These are phyloP conservation scores for Cymbopogon flexuosus DNA, from an alignment of 202 grass and related monocot genomes.

Conservation along the genomic window DNA sequence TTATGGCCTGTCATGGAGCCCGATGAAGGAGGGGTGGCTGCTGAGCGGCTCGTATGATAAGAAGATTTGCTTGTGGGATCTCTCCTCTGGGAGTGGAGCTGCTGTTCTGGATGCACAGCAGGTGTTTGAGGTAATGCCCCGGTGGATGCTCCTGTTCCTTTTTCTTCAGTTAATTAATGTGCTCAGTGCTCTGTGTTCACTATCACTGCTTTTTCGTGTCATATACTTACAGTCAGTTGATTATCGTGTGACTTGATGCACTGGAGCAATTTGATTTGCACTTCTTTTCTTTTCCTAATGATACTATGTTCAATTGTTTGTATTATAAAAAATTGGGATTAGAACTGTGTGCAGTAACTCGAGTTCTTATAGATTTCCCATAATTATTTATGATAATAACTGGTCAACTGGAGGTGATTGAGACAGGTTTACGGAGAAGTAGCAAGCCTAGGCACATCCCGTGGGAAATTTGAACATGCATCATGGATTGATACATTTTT, in stretches of 20 bases:
- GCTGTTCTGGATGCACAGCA: slow-evolving; percentile 56
- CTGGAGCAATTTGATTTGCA: not conserved
- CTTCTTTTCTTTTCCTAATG: not conserved
- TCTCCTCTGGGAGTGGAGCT: slow-evolving; percentile 30
- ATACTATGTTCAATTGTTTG: not conserved
- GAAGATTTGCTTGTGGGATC: slow-evolving; percentile 94
- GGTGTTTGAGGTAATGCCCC: slow-evolving; percentile 80
- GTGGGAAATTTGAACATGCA: not conserved
- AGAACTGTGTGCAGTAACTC: not conserved
- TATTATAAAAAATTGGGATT: not conserved
- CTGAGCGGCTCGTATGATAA: slow-evolving; percentile 92
- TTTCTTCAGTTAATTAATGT: not conserved
- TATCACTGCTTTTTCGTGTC: not conserved
- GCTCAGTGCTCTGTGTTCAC: not conserved
- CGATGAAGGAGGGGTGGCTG: slow-evolving; percentile 58
- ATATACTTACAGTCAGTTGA: not conserved
- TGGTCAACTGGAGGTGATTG: not conserved
- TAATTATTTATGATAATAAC: not conserved
- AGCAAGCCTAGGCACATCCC: not conserved
- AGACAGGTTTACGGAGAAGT: not conserved
- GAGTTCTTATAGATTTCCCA: not conserved
- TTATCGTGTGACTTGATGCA: not conserved
- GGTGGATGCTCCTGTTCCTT: not conserved
- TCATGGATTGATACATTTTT: not conserved
- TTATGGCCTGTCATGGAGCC: slow-evolving; percentile 86